Base-by-base conservation (phyloP, 352 stramenopile genomes). In the Phytophthora boehmeriae region DNA sequence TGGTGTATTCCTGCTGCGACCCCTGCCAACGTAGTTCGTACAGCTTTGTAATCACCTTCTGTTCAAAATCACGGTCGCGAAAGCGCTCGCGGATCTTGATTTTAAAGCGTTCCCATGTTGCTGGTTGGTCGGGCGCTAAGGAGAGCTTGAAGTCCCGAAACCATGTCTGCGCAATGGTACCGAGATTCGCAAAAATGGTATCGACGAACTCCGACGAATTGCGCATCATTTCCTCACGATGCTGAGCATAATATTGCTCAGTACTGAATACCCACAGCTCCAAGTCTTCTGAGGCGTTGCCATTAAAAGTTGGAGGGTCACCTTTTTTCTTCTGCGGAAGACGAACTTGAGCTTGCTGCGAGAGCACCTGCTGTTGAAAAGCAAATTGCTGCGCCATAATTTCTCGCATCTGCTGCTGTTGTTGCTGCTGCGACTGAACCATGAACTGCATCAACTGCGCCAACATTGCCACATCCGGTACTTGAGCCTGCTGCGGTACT, bases 1-100 rank as follows among this genome's bases (percentile, higher is more conserved):
- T 47, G 16, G 50, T 57, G 34, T 57, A 30, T 5, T 42, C 17
- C 17, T 28, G 36, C 25, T 57, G 28, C 5, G 50, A 57, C 13
- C 19, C 17, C 11, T 19, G 6, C 5, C n/a, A 45, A n/a, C 50
- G 32, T 19, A 47, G 19, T 19, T 47, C 32, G 50, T 58, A 34
- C n/a, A 46, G 35, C 20, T 56, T 64, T 13, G 38, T 41, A 14
- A 56, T 8, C 34, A 35, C 34, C 16, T 23, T 48, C 2, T 48
- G 22, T 16, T 48, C 42, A 48, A 46, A 46, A n/a, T 46, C 39
- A 17, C 16, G 20, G 16, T n/a, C 20, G n/a, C 39, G 39, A 17
- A 46, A 46, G 10, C 20, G 39, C 20, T 46, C 16, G 16, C 39
- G 39, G 16, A 46, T 46, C 10, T 25, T 25, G 9, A 10, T 8